Conservation (phyloP, 495 filamentous ascomycete species). For the Physcia stellaris region DNA sequence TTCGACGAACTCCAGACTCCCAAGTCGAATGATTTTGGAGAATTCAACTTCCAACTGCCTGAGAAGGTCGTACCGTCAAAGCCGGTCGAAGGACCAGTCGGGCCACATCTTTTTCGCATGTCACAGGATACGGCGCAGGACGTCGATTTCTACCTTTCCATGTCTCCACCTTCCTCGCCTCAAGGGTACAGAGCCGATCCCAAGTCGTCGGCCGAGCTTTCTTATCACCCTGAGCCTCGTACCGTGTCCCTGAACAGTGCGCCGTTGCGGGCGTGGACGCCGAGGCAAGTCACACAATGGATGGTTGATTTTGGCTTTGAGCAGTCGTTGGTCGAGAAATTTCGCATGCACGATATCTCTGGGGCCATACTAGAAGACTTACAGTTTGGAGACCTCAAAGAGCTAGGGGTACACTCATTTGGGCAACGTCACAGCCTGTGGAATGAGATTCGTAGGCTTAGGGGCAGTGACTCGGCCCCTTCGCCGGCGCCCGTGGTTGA, state of each 20-base stretch:
- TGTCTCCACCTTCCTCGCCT: constrained; percentile 39
- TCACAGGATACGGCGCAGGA: constrained; percentile 36
- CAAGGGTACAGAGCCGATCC: constrained; percentile 10
- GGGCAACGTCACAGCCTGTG: constrained; percentile 78
- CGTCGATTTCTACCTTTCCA: constrained; percentile 44
- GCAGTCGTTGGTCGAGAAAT: constrained; percentile 58
- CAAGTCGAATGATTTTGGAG: constrained; percentile 29
- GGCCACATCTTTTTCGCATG: constrained; percentile 78
- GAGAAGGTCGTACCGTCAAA: constrained; percentile 29
- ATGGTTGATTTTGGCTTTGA: constrained; percentile 65
- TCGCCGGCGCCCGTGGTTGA: constrained; percentile 32
- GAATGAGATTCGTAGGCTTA: constrained; percentile 64
- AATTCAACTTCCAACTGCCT: constrained; percentile 33
- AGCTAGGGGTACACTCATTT: constrained; percentile 86
- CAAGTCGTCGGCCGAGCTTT: constrained; percentile 19
- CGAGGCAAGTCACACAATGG: constrained; percentile 67
- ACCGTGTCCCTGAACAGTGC: constrained; percentile 26
- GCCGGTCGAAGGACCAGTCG: constrained; percentile 63
- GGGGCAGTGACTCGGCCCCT: constrained; percentile 45
- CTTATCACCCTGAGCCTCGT: constrained; percentile 21
- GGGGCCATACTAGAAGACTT: constrained; percentile 71
- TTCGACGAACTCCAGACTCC: constrained; percentile 65
- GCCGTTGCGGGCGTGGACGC: constrained; percentile 45
- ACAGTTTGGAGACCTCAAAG: constrained; percentile 87
- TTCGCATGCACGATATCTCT: constrained; percentile 80